A percentile compares a stretch with the other conserved stretches of the same genome.
Conservation (phyloP, 371 early-diverging fungal species). For the Zychaea mexicana region DNA sequence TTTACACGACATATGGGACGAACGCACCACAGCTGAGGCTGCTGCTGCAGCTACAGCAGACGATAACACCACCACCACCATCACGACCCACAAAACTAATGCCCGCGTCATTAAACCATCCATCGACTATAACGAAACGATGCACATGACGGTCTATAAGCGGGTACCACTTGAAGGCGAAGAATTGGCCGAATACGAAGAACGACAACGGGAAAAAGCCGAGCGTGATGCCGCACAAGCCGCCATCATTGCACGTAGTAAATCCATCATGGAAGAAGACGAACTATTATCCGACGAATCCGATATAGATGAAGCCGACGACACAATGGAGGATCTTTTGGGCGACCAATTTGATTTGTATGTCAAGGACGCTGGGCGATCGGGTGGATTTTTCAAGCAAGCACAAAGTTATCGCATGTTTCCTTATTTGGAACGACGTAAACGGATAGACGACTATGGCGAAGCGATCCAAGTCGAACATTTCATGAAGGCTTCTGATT, state of each 20-base stretch:
- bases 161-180: constrained; percentile 87
- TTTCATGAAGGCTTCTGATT: constrained; percentile 60
- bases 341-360: constrained; percentile 77
- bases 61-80: no score
- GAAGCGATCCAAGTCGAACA: constrained; percentile 84
- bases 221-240: constrained; percentile 80
- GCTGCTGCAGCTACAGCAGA: no score
- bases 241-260: constrained; percentile 65
- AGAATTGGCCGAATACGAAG: constrained; percentile 75
- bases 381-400: constrained; percentile 81
- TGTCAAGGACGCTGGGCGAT: constrained; percentile 70
- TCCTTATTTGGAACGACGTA: constrained; percentile 81
- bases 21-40: constrained; percentile 11
- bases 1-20: constrained; percentile 74
- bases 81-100: neutral
- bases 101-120: constrained; percentile 44
- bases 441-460: constrained; percentile 93
- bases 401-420: constrained; percentile 87
- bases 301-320: constrained; percentile 68
- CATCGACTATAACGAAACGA: constrained; percentile 47
- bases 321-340: constrained; percentile 57
- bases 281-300: constrained; percentile 59
- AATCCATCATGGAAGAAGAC: constrained; percentile 77
- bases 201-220: constrained; percentile 59
- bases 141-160: constrained; percentile 42